Conservation (phyloP, 768 basidiomycete genomes). For the Exsudoporus frostii region DNA sequence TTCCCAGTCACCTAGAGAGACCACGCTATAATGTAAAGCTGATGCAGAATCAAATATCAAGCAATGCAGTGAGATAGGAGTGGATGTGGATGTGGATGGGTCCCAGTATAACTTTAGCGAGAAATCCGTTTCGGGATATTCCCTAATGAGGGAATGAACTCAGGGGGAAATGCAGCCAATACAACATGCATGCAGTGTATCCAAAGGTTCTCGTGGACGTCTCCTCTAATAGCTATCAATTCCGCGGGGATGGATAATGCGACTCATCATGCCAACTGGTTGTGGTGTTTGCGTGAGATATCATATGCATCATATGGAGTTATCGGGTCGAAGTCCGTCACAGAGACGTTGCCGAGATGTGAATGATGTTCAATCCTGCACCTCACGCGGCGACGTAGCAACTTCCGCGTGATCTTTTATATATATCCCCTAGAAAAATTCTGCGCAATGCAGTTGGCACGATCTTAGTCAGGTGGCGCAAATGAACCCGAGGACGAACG, state of each 20-base stretch:
- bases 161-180: slow-evolving; percentile 31
- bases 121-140: slow-evolving; percentile 88
- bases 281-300: too few relatives aligned
- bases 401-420: too few relatives aligned
- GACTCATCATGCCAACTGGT: slow-evolving; percentile 94
- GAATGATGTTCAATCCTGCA: too few relatives aligned
- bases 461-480: too few relatives aligned
- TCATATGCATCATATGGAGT: too few relatives aligned
- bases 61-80: slow-evolving; percentile 62
- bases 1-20: slow-evolving; percentile 67
- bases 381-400: too few relatives aligned
- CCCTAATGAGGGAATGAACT: slow-evolving; percentile 47
- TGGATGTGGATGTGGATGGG: slow-evolving; percentile 6
- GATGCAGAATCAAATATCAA: not conserved
- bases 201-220: slow-evolving; percentile 69
- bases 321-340: too few relatives aligned
- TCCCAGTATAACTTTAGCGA: slow-evolving; percentile 86
- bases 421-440: too few relatives aligned
- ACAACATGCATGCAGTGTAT: slow-evolving; percentile 98
- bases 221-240: slow-evolving; percentile 72
- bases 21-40: slow-evolving; percentile 37
- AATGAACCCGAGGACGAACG: too few relatives aligned
- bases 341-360: too few relatives aligned
- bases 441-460: too few relatives aligned
- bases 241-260: slow-evolving; percentile 87